phyloP scores from a whole-genome alignment of 352 stramenopile genomes.

The Thraustochytrium striatum region DNA sequence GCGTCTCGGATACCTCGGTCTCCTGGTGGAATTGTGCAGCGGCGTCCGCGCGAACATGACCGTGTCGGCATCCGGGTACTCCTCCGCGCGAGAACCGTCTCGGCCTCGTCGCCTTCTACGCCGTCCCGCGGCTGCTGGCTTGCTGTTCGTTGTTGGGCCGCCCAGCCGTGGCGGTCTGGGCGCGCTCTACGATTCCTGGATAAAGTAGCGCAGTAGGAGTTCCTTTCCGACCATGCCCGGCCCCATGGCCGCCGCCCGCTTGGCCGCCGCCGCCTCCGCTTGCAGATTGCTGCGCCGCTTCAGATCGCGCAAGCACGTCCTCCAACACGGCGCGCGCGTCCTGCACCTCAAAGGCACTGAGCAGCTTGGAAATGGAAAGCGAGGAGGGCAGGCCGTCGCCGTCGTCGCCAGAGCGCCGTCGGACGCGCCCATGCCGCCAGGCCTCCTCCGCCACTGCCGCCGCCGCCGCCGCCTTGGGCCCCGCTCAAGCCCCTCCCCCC shows the following conservation, averaged over 20 bases:
- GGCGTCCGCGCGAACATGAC: constrained; percentile 23
- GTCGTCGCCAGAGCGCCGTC: too few species aligned
- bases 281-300: background rate
- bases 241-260: background rate
- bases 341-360: background rate
- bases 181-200: background rate
- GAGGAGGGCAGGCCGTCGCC: background rate
- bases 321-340: background rate
- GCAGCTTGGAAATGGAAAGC: background rate
- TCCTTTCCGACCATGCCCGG: background rate
- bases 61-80: background rate
- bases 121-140: background rate
- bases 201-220: constrained; percentile 29
- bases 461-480: background rate
- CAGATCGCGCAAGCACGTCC: background rate
- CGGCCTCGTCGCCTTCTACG: background rate
- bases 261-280: background rate
- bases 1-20: constrained; percentile 7
- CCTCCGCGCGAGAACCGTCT: background rate
- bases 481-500: too few species aligned
- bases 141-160: background rate
- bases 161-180: background rate
- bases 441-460: background rate
- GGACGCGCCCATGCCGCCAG: too few species aligned
- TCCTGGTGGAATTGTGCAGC: background rate